Evolutionary conservation across 352 stramenopile species (phyloP), one percentile per base, ranked within the genome.

Genomic region (Phytophthora pisi): DNA sequence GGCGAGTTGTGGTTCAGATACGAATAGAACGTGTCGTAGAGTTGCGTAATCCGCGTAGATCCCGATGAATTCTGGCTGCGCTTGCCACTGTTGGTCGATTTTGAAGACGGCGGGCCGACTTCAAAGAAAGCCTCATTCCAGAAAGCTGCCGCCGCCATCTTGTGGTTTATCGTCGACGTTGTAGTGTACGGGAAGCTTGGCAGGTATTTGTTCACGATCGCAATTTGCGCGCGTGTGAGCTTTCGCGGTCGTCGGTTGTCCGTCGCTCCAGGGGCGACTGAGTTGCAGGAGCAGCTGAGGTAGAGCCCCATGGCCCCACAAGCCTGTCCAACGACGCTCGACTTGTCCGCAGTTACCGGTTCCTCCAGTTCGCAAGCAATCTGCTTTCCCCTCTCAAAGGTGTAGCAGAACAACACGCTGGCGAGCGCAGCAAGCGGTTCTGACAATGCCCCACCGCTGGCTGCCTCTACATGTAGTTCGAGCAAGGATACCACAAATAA

Each of bases 1-100:
- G 70, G 77, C 18, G 79, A 79, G 58, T 83, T 70, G 54, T 78
- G 49, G 31, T 84, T 73, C 30, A 89, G 52, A 52, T 82, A 81
- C 2, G 18, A 49, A 64, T 84, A 86, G 57, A 88, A 88, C 4
- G 61, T 68, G 55, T 84, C 79, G 58, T 82, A 85, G 11, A 88
- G 53, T 42, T 66, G 52, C 4, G 61, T 69, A 40, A 82, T 68
- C 7, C 68, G 71, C 3, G 74, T 72, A 15, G 15, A 31, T 3
- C 28, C 18, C 23, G 68, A 58, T 0, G 64, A 77, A 15, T 64
- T 70, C 18, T 66, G 70, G 28, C 66, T 61, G 5, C 57, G 47
- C 4, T 63, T 61, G 6, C 42, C 42, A n/a, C 70, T 73, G 50
- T 56, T 74, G 20, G 46, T 36, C 64, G 15, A 63, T 52, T 43